Evolutionary conservation across 1,139 yeast genomes (phyloP), one percentile per base, ranked within the genome.

Genomic region (Pichia inconspicua): DNA sequence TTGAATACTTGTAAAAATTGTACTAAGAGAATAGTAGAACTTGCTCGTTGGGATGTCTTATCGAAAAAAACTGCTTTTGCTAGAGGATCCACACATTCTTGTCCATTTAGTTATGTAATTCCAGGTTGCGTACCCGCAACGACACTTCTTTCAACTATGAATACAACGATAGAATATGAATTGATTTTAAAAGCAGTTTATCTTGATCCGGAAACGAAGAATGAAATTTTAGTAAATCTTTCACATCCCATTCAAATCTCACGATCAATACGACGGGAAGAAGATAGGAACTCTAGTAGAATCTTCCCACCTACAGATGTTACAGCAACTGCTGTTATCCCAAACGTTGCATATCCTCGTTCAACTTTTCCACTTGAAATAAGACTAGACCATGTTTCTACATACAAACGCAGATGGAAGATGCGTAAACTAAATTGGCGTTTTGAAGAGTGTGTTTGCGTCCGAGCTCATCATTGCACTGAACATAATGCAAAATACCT

Each of bases 271-370:
- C 65, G 87, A 40, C 73, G 89, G 40, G 94, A 94, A 10, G 86
- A 88, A 3, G 97, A 90, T 63, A 75, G 89, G 55, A 88, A 86
- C 61, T 87, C 96, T 0, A 69, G 88, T 40, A 74, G 99, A 52
- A 88, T 94, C 1, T 92, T 92, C 65, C 98, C 98, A 1, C 97
- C 99, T 4, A 92, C 97, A 0, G 87, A 84, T 44, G 83, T 92
- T 38, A 82, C 87, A 3, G 95, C 96, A 4, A 78, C 84, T 39
- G 90, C 95, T 4, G 84, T 84, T 5, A 70, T 92, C 43, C 98
- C 98, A 2, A 85, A 86, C 54, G 95, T 88, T 15, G 77, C 87
- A 22, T 86, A 86, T 63, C 98, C 98, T 11, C 84, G 86, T 59
- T 84, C 96, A 0, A 73, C 82, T 0, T 87, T 92, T 60, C 84